Conservation (phyloP, 768 basidiomycete species). For the Roridomyces roridus region DNA sequence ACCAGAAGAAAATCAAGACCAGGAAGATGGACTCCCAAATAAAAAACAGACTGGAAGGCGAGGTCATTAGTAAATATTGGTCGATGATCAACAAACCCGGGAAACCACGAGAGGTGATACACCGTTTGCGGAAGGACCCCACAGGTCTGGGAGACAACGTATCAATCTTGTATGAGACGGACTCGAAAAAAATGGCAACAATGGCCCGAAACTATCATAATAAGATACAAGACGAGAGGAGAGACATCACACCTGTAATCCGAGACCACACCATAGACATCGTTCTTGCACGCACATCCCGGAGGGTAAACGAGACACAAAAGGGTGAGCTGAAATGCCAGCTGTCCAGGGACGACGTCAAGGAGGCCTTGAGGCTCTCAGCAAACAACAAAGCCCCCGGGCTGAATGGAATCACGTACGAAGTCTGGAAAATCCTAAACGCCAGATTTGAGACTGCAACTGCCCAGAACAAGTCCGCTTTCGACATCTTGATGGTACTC, state of each 20-base stretch:
- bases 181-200: not conserved
- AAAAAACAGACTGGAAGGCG: not conserved
- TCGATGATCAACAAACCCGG: not conserved
- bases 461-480: not conserved
- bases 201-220: constrained; percentile 6
- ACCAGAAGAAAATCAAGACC: not conserved
- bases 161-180: not conserved
- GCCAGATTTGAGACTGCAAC: not conserved
- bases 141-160: not conserved
- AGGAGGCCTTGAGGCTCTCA: not conserved
- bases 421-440: constrained; percentile 14
- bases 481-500: constrained; percentile 7
- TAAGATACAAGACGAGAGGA: not conserved
- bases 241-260: not conserved
- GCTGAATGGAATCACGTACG: constrained; percentile 24
- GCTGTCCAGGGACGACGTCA: constrained; percentile 1
- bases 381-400: constrained; percentile 12
- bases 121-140: not conserved
- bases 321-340: not conserved
- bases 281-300: not conserved
- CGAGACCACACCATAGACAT: not conserved
- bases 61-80: constrained; percentile 3
- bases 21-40: not conserved
- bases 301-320: not conserved
- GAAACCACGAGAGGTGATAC: not conserved